These are phyloP conservation scores for Dictyostelium capitatum DNA, from an alignment of 78 protist genomes.

Conservation along the genomic window DNA sequence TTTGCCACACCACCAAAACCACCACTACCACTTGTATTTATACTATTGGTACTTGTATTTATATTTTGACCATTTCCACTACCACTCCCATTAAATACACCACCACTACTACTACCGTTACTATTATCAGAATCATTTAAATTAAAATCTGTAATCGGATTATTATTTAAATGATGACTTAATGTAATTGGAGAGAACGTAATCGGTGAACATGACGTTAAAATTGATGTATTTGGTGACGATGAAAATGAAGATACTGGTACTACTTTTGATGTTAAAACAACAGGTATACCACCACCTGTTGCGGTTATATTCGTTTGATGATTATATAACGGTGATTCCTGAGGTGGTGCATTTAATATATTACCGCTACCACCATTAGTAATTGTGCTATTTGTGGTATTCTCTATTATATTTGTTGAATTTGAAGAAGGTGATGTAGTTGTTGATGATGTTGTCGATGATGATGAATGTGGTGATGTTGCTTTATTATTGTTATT, in stretches of 20 bases:
- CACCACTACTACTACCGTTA: not conserved
- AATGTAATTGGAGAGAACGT: conserved; percentile 45
- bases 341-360: not conserved
- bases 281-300: conserved; percentile 41
- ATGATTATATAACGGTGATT: conserved; percentile 9
- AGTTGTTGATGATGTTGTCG: not conserved
- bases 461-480: not conserved
- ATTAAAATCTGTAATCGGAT: not conserved
- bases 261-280: conserved; percentile 45
- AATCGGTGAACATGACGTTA: conserved; percentile 55
- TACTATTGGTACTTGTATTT: not conserved
- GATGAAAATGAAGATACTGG: conserved; percentile 72
- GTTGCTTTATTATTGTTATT: not conserved
- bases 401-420: not conserved
- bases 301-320: conserved; percentile 2
- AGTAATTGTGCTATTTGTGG: not conserved
- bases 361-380: too few relatives aligned
- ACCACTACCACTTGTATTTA: not conserved
- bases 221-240: conserved; percentile 56
- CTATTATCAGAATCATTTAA: not conserved
- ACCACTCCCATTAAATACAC: not conserved
- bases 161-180: not conserved
- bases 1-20: not conserved
- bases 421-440: not conserved
- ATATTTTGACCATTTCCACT: not conserved